Evolutionary conservation across 306 rosid genomes (phyloP), one percentile per base, ranked within the genome.

Genomic region (Spatholobus suberectus): DNA sequence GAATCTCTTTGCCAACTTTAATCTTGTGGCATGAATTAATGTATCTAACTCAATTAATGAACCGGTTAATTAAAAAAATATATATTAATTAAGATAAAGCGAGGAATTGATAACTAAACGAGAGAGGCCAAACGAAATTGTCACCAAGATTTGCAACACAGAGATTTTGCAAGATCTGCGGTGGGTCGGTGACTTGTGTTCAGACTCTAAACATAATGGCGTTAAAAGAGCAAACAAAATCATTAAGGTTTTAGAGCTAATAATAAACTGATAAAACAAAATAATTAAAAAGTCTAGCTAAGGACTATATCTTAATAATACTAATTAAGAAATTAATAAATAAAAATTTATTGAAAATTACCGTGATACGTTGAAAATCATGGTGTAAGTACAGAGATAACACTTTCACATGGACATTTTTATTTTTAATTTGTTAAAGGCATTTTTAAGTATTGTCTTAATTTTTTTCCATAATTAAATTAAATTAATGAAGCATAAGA

Each of bases 131-230:
- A 80, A 62, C 13, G 26, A 62, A 74, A n/a, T 15, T 83, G 87
- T 81, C 85, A 81, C 82, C 80, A 72, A 70, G 85, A 89, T 86
- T 84, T 88, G 87, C 75, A 83, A 77, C 89, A 76, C 72, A 81
- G 24, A 78, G 83, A 80, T 90, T 87, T 75, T 85, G 84, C 92
- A 58, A 34, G 89, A 92, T 92, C 76, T 83, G 79, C 81, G 90
- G 41, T 59, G 77, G 67, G 79, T 77, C 82, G 90, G 75, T 80
- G 82, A 89, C 70, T 77, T 43, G 78, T 85, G 85, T 83, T 83
- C 81, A 82, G 70, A 83, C 72, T 21, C 17, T 52, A 52, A n/a
- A 8, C 21, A 24, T 34, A 8, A 6, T 52, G 8, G 5, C 27
- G 21, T 34, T 80, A 21, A 11, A 37, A 52, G 37, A 52, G 3